A percentile compares a stretch with the other conserved stretches of the same genome.
Evolutionary conservation across 257 asterid genomes (phyloP).

Genomic region (Solanum lycopersicoides): DNA sequence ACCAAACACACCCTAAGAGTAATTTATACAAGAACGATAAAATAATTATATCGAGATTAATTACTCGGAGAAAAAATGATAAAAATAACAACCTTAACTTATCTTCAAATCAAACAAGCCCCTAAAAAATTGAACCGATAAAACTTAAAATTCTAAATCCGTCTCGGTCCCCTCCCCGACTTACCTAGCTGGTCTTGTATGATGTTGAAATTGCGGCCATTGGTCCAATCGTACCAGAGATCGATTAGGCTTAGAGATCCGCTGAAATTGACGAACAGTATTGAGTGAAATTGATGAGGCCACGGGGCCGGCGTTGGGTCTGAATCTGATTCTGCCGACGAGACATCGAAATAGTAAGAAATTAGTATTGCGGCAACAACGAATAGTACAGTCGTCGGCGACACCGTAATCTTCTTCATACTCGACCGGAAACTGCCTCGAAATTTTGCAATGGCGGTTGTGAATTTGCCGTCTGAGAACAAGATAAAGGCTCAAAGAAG

Average conservation of each 20-base stretch:
- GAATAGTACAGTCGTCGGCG: not conserved
- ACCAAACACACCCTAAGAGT: no score
- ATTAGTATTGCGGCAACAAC: not conserved
- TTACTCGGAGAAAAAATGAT: no score
- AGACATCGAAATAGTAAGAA: not conserved
- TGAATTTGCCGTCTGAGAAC: not conserved
- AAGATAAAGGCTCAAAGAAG: not conserved
- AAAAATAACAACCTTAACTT: not conserved
- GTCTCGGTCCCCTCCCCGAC: not conserved
- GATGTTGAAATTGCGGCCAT: conserved; percentile 65
- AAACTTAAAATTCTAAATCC: not conserved
- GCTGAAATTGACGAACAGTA: conserved; percentile 41
- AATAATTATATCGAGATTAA: not conserved
- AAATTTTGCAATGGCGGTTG: not conserved
- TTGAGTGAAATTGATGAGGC: conserved; percentile 76
- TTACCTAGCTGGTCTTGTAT: conserved; percentile 55
- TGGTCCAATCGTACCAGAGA: conserved; percentile 72
- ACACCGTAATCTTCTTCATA: not conserved
- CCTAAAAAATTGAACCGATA: not conserved
- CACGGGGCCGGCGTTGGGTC: conserved; percentile 47
- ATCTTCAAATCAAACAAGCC: not conserved
- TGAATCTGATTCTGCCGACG: not conserved
- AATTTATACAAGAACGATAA: no score
- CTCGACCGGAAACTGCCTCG: not conserved
- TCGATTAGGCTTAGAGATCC: conserved; percentile 24